phyloP scores from a whole-genome alignment of 495 filamentous ascomycete species.

The Podospora didyma region DNA sequence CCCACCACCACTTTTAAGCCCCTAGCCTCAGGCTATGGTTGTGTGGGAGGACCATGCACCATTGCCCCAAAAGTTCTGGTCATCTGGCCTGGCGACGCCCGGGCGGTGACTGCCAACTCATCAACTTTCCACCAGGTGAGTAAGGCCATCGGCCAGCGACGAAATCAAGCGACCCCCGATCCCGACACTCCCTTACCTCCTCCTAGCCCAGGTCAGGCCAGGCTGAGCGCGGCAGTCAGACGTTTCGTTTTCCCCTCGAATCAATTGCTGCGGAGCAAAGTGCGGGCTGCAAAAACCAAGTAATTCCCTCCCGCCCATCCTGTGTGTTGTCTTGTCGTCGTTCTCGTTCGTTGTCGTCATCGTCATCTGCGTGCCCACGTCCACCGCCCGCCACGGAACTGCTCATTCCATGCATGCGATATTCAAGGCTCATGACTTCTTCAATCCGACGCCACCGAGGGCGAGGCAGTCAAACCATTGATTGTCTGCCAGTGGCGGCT shows the following conservation, averaged over 20 bases:
- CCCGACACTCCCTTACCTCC: not conserved
- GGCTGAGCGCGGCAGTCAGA: not conserved
- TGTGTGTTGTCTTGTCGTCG: too few relatives aligned
- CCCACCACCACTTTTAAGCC: not conserved
- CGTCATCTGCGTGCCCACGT: too few relatives aligned
- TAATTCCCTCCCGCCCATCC: too few relatives aligned
- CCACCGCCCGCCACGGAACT: too few relatives aligned
- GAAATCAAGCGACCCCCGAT: too few relatives aligned
- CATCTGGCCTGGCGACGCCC: not conserved
- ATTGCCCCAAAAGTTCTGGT: not conserved
- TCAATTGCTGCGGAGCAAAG: not conserved
- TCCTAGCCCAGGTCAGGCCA: not conserved
- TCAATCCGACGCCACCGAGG: too few relatives aligned
- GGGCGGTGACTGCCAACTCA: not conserved
- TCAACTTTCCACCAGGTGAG: not conserved
- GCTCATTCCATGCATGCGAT: too few relatives aligned
- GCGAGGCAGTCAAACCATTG: too few relatives aligned
- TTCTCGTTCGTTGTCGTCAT: too few relatives aligned
- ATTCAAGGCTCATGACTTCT: too few relatives aligned
- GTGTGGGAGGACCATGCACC: too few relatives aligned
- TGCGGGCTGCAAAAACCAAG: too few relatives aligned
- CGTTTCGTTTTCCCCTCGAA: not conserved
- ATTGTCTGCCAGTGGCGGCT: not conserved
- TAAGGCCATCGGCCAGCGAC: not conserved
- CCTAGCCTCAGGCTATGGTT: not conserved